Base-by-base conservation (phyloP, 495 filamentous ascomycete genomes). In the Margaritispora aquatica region DNA sequence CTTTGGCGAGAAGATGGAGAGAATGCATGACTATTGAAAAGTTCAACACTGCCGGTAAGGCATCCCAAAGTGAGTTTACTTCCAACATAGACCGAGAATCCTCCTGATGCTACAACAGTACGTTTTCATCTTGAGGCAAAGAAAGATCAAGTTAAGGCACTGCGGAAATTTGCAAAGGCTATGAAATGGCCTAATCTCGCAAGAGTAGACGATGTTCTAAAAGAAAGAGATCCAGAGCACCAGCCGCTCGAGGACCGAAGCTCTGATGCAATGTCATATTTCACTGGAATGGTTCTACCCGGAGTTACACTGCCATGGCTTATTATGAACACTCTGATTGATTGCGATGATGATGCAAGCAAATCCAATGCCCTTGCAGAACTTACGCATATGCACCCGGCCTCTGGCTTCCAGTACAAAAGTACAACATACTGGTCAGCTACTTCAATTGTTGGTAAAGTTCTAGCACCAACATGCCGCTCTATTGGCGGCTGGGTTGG, bases 141-240 rank as follows among this genome's bases (percentile, higher is more conserved):
- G 70, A 75, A 82, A 57, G 73, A 75, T 26, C 87, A 90, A 65
- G 78, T 85, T 36, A 80, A 80, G 59, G 81, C 83, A 61, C 74
- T 90, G 38, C 79, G 80, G 58, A 76, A 78, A 19, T 88, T 90
- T 61, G 83, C 84, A 13, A 78, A 81, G 63, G 83, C 79, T 52
- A 80, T 90, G 75, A 88, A 87, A 65, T 90, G 87, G 87, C 84
- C 85, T 9, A 87, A 88, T 64, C 81, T 88, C 59, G 70, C 70
- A 54, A 80, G 84, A 58, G 80, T 88, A 21, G 72, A 86, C 51
- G 74, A 74, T 46, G 71, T 75, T 17, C 77, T 89, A 53, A 79
- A 77, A 56, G 77, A 84, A 56, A 76, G 76, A 59, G 81, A 86
- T 53, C 69, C 67, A 27, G 75, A 80, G 17, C 66, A 71, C 36